Evolutionary conservation across 2,329 filamentous ascomycete genomes (phyloP).

Genomic region (Sclerotinia minor): DNA sequence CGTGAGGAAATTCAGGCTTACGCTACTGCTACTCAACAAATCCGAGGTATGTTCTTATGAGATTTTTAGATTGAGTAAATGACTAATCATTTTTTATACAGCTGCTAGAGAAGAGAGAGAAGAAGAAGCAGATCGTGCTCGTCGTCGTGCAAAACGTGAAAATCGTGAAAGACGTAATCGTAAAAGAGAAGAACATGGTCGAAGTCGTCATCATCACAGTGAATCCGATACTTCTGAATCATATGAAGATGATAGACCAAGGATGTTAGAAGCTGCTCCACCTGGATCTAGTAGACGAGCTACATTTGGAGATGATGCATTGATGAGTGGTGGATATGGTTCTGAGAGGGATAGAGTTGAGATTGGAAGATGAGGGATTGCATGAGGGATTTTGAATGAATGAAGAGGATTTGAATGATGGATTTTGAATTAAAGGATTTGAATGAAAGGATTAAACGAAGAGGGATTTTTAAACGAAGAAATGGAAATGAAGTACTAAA

Average conservation of each 20-base stretch:
- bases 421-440: background rate
- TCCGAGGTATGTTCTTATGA: slow-evolving; percentile 64
- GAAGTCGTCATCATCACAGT: slow-evolving; percentile 29
- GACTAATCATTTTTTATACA: slow-evolving; percentile 20
- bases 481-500: background rate
- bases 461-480: background rate
- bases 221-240: slow-evolving; percentile 33
- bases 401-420: background rate
- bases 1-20: slow-evolving; percentile 90
- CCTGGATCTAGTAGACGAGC: slow-evolving; percentile 31
- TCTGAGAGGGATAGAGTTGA: slow-evolving; percentile 3
- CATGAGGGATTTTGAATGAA: no score
- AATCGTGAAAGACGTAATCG: slow-evolving; percentile 41
- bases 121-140: slow-evolving; percentile 38
- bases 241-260: slow-evolving; percentile 31
- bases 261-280: slow-evolving; percentile 37
- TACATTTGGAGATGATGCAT: slow-evolving; percentile 32
- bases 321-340: slow-evolving; percentile 39
- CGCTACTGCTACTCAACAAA: slow-evolving; percentile 75
- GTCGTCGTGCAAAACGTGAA: slow-evolving; percentile 38
- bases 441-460: no score
- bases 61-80: background rate
- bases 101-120: slow-evolving; percentile 41
- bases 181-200: slow-evolving; percentile 27
- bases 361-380: slow-evolving; percentile 10